Evolutionary conservation across 2,329 filamentous ascomycete genomes (phyloP), one percentile per base, ranked within the genome.

Genomic region (Mollisiaceae sp.): DNA sequence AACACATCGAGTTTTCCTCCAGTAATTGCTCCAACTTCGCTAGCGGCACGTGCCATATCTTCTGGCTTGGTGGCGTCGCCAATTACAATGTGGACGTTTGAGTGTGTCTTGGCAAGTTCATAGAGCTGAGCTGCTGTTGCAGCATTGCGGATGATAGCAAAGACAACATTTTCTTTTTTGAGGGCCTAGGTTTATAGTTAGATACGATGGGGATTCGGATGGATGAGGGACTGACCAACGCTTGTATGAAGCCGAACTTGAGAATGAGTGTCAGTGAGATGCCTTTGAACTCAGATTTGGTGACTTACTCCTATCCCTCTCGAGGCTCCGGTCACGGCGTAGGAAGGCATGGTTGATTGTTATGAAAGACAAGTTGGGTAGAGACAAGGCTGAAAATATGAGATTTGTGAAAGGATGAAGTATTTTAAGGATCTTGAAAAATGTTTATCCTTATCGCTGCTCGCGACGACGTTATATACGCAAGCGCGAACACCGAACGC

Each of bases 61-160:
- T 59, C 43, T 9, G 39, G 52, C 11, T 59, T 39, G 20, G 52
- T 41, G n/a, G 52, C 56, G 41, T 62, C 59, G 15, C 52, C 60
- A 38, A 52, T 41, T 24, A 65, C 54, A 38, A 65, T 59, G 24
- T 59, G 59, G 59, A 65, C 50, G 27, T 65, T 65, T 41, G 55
- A 39, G 41, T 55, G 52, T 5, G 39, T 54, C 18, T 59, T 41
- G 47, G 64, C 64, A 20, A 62, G 54, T 8, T 52, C 27, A 18
- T 65, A 27, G 22, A 62, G 41, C 27, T 50, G 22, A 55, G 58
- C 39, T 22, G 59, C 64, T 24, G 64, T 62, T 45, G 24, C 32
- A 41, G 50, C 59, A 58, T 55, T 62, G 15, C 64, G 59, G 35
- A 62, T 62, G 15, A 65, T 27, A 27, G 59, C 64, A 50, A 65